These are phyloP conservation scores for Dichotomopilus funicola DNA, from an alignment of 2,329 filamentous ascomycete species.

Conservation along the genomic window DNA sequence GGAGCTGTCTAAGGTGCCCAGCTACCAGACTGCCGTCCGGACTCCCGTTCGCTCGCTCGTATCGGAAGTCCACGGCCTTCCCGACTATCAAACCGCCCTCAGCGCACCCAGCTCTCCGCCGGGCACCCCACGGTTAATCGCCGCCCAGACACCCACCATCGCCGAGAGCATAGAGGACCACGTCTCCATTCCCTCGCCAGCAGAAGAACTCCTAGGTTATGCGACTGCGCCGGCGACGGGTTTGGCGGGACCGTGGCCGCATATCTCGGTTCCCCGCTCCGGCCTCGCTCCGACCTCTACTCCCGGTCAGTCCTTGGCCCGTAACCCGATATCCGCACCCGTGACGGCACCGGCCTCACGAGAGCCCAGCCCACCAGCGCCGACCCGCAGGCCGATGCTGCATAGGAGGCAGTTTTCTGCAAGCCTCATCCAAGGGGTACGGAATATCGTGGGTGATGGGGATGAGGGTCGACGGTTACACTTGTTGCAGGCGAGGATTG, in stretches of 20 bases:
- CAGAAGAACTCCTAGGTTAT: no score
- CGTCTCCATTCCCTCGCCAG: no score
- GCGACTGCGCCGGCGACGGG: neutral
- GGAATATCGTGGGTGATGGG: constrained; percentile 22
- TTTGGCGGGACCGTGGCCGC: neutral
- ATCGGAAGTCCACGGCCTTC: constrained; percentile 46
- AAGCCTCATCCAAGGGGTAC: constrained; percentile 19
- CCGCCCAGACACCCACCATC: constrained; percentile 21
- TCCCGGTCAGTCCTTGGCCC: neutral
- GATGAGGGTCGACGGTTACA: constrained; percentile 32
- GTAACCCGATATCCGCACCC: no score
- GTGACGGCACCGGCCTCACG: constrained; percentile 8
- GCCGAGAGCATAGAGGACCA: no score
- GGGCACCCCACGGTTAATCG: constrained; percentile 37
- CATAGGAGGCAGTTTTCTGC: constrained; percentile 24
- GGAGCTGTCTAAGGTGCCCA: constrained; percentile 66
- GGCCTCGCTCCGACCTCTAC: neutral
- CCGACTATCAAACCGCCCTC: constrained; percentile 60
- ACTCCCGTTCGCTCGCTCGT: constrained; percentile 52
- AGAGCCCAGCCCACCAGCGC: constrained; percentile 14
- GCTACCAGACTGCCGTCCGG: constrained; percentile 67
- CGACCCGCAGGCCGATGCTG: constrained; percentile 18
- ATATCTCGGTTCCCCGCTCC: neutral
- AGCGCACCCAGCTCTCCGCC: constrained; percentile 49
- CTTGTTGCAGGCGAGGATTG: constrained; percentile 32